Evolutionary conservation across 345 rosid genomes (phyloP).

Genomic region (Corymbia maculata): DNA sequence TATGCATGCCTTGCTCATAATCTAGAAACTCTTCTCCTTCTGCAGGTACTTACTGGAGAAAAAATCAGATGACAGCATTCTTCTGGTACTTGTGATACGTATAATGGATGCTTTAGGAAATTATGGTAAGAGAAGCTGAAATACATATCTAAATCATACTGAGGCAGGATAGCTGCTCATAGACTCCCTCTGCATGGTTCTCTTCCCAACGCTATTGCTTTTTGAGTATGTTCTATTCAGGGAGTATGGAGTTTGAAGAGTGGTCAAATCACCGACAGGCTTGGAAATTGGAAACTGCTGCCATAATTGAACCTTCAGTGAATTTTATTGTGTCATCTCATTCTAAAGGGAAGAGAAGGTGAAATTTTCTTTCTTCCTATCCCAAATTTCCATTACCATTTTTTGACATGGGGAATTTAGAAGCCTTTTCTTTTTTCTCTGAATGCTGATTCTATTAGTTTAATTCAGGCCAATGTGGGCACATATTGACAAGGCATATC

Average conservation of each 20-base stretch:
- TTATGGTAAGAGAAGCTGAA: slow-evolving; percentile 52
- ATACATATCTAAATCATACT: slow-evolving; percentile 5
- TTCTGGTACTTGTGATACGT: slow-evolving; percentile 74
- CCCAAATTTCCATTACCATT: neutral
- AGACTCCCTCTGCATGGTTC: neutral
- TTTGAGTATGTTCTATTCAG: slow-evolving; percentile 23
- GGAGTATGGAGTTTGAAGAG: slow-evolving; percentile 91
- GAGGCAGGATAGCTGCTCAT: neutral
- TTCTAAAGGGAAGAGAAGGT: slow-evolving; percentile 93
- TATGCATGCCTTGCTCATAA: neutral
- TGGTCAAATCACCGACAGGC: slow-evolving; percentile 98
- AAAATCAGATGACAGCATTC: slow-evolving; percentile 97
- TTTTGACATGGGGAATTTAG: neutral
- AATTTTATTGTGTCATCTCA: slow-evolving; percentile 80
- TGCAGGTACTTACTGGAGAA: slow-evolving; percentile 78
- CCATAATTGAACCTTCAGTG: slow-evolving; percentile 87
- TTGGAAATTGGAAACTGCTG: slow-evolving; percentile 98
- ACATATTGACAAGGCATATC: slow-evolving; percentile 83
- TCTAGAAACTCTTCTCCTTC: neutral
- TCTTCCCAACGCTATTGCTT: neutral
- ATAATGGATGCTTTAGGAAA: slow-evolving; percentile 93
- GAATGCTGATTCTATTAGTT: slow-evolving; percentile 5
- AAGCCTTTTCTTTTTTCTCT: neutral
- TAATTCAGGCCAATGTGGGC: slow-evolving; percentile 95
- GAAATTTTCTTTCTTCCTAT: neutral